A percentile compares a stretch with the other conserved stretches of the same genome.
Evolutionary conservation across 2,329 filamentous ascomycete species (phyloP).

Genomic region (Nectriaceae sp.): DNA sequence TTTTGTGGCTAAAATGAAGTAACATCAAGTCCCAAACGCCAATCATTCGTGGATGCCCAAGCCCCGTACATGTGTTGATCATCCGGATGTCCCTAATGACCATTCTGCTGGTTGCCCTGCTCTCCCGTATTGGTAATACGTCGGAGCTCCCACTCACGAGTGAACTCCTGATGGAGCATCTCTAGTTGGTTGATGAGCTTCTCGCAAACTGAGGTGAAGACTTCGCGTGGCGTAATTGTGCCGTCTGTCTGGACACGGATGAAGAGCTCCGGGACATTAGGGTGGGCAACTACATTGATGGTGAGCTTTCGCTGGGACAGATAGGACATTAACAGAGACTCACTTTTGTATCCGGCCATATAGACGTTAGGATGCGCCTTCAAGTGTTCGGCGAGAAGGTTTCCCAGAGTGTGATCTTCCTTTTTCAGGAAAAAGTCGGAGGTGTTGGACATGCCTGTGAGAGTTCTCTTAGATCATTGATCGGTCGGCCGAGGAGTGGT

Average conservation of each 20-base stretch:
- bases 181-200: slow-evolving; percentile 81
- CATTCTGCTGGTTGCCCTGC: slow-evolving; percentile 48
- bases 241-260: slow-evolving; percentile 93
- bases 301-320: slow-evolving; percentile 26
- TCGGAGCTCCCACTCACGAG: slow-evolving; percentile 85
- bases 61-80: slow-evolving; percentile 16
- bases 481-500: not conserved
- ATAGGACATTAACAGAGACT: slow-evolving; percentile 34
- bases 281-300: slow-evolving; percentile 50
- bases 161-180: slow-evolving; percentile 83
- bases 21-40: slow-evolving; percentile 29
- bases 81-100: slow-evolving; percentile 31
- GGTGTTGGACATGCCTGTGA: slow-evolving; percentile 80
- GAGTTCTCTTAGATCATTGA: slow-evolving; percentile 2
- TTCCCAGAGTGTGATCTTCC: slow-evolving; percentile 94
- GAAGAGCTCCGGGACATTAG: slow-evolving; percentile 61
- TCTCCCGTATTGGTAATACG: slow-evolving; percentile 76
- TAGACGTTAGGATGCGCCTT: slow-evolving; percentile 81
- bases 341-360: slow-evolving; percentile 91
- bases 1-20: slow-evolving; percentile 20
- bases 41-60: slow-evolving; percentile 21
- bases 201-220: slow-evolving; percentile 77
- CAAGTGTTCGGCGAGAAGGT: slow-evolving; percentile 83
- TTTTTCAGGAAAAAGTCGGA: slow-evolving; percentile 94
- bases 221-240: slow-evolving; percentile 83